Percentiles rank a stretch among this genome's conserved stretches.
These are phyloP conservation scores for Paraphysoderma sedebokerense DNA, from an alignment of 371 early-diverging fungal species.

Conservation along the genomic window DNA sequence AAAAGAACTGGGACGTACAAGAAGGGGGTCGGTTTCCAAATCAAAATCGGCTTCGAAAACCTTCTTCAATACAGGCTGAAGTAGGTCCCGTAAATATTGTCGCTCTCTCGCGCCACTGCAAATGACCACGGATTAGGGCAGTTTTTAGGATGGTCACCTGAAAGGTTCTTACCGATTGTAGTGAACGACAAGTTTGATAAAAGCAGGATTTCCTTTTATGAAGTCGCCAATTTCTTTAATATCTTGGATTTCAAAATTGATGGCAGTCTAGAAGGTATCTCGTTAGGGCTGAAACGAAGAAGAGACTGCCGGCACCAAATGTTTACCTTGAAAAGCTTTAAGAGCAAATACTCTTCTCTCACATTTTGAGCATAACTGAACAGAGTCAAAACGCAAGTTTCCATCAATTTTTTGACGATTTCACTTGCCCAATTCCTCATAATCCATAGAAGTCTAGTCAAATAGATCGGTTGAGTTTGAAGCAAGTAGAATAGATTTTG, in stretches of 20 bases:
- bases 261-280: conserved; percentile 35
- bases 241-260: conserved; percentile 73
- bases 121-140: neutral
- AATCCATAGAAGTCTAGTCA: conserved; percentile 66
- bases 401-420: conserved; percentile 58
- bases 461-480: conserved; percentile 87
- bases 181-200: conserved; percentile 85
- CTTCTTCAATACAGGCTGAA: conserved; percentile 59
- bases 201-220: conserved; percentile 81
- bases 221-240: conserved; percentile 71
- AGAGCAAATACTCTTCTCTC: conserved; percentile 91
- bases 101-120: conserved; percentile 83
- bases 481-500: conserved; percentile 86
- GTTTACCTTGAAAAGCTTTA: conserved; percentile 76
- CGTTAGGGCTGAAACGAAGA: neutral
- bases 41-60: conserved; percentile 64
- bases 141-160: neutral
- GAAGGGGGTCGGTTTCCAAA: conserved; percentile 79
- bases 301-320: neutral
- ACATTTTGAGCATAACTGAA: conserved; percentile 91
- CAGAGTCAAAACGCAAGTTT: conserved; percentile 76
- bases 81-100: conserved; percentile 66
- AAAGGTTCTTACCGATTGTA: conserved; percentile 42
- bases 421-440: conserved; percentile 44
- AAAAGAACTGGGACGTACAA: conserved; percentile 13